These are phyloP conservation scores for Fraxinus paxiana DNA, from an alignment of 305 asterid species.

Conservation along the genomic window DNA sequence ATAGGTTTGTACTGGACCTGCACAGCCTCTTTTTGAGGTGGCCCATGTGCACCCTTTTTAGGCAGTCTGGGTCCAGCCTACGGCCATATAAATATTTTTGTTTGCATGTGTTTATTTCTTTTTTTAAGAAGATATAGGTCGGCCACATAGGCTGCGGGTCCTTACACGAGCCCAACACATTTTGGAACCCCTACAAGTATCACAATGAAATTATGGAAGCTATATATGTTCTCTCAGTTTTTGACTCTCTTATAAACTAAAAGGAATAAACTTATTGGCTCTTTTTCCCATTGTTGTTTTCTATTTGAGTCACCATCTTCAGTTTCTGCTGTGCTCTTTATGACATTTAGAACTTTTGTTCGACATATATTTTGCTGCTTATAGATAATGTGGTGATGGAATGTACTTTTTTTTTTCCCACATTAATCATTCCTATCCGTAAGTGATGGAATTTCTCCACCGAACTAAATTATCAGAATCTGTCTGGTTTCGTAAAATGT, in stretches of 20 bases:
- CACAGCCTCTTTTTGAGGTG: neutral
- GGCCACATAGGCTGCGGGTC: neutral
- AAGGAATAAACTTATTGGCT: neutral
- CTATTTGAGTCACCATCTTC: neutral
- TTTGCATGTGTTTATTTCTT: neutral
- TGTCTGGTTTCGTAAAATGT: neutral
- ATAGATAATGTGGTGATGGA: neutral
- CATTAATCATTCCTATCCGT: neutral
- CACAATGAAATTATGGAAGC: neutral
- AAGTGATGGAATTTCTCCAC: neutral
- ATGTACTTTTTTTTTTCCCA: neutral
- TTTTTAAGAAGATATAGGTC: neutral
- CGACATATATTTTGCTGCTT: neutral
- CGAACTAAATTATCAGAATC: neutral
- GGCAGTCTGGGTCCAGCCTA: neutral
- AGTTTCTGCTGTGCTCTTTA: neutral
- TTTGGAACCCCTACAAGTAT: neutral
- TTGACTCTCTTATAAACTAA: neutral
- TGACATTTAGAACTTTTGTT: neutral
- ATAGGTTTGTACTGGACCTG: neutral
- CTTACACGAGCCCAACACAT: neutral
- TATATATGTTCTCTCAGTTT: neutral
- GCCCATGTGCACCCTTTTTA: neutral
- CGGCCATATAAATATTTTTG: neutral
- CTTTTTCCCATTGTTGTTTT: neutral